Conservation (phyloP, 2,329 filamentous ascomycete species). For the Furcasterigmium furcatum region DNA sequence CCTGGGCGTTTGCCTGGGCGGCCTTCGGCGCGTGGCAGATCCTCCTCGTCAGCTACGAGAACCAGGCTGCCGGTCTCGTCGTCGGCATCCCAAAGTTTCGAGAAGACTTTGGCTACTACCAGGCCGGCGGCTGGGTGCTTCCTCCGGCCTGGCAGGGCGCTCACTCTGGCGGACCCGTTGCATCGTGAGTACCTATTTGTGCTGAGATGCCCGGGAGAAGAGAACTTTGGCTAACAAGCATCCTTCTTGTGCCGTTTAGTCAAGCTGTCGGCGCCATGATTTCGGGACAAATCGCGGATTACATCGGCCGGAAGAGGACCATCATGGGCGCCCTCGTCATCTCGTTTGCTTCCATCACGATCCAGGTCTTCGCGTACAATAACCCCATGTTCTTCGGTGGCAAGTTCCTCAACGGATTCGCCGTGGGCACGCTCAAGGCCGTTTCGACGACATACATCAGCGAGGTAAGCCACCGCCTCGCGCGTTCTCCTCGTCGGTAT, state of each 20-base stretch:
- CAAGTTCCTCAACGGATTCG: conserved; percentile 38
- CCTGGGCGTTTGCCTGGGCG: conserved; percentile 26
- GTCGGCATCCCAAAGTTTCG: conserved; percentile 38
- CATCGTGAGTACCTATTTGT: conserved; percentile 19
- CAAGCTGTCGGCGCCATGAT: conserved; percentile 21
- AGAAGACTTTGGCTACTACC: conserved; percentile 35
- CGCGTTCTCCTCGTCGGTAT: conserved; percentile 18
- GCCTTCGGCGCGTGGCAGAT: conserved; percentile 34
- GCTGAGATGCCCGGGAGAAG: neutral
- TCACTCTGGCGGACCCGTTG: conserved; percentile 35
- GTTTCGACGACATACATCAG: conserved; percentile 25
- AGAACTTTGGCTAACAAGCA: neutral
- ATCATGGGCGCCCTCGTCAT: conserved; percentile 30
- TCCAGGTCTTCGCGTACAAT: conserved; percentile 35
- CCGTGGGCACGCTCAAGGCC: conserved; percentile 20
- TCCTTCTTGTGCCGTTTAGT: neutral
- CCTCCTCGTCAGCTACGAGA: conserved; percentile 34
- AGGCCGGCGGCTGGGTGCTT: conserved; percentile 30
- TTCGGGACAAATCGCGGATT: conserved; percentile 26
- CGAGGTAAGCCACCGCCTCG: conserved; percentile 20
- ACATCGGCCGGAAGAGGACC: conserved; percentile 25
- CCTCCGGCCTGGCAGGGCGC: conserved; percentile 38
- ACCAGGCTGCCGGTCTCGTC: conserved; percentile 33
- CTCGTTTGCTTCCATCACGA: conserved; percentile 31
- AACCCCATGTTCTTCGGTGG: conserved; percentile 38